These are phyloP conservation scores for Trametes versicolor DNA, from an alignment of 1,284 basidiomycete genomes.

Conservation along the genomic window DNA sequence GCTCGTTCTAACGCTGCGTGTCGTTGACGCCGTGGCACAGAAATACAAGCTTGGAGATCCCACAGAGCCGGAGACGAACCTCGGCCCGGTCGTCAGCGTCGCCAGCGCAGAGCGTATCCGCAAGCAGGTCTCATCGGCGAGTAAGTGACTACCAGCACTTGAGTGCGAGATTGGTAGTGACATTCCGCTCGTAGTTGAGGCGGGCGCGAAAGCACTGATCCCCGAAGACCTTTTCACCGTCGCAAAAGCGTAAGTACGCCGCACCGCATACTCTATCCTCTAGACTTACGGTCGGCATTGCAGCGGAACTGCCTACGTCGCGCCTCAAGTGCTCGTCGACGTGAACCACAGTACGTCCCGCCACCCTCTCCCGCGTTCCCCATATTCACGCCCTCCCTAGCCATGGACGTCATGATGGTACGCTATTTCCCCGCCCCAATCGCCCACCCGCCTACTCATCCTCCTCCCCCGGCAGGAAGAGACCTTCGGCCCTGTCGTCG, in stretches of 20 bases:
- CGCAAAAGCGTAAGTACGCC: constrained; percentile 66
- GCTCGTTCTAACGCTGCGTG: background rate
- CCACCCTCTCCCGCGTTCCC: constrained; percentile 8
- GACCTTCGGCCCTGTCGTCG: constrained; percentile 91
- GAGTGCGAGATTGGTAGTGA: background rate
- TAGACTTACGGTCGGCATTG: background rate
- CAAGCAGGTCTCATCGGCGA: constrained; percentile 87
- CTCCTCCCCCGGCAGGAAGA: constrained; percentile 62
- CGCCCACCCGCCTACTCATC: background rate
- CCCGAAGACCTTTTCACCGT: constrained; percentile 74
- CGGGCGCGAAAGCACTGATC: constrained; percentile 84
- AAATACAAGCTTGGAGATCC: constrained; percentile 90
- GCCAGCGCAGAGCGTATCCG: constrained; percentile 86
- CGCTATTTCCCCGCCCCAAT: background rate
- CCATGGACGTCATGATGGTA: constrained; percentile 93
- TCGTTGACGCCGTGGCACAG: constrained; percentile 46
- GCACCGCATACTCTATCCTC: background rate
- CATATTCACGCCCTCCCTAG: constrained; percentile 48
- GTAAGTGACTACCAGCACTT: constrained; percentile 47
- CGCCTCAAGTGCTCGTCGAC: constrained; percentile 88
- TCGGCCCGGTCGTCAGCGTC: constrained; percentile 92
- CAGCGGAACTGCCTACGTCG: constrained; percentile 87
- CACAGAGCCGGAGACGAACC: constrained; percentile 72
- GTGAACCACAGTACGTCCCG: constrained; percentile 83
- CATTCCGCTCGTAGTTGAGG: constrained; percentile 58